These are phyloP conservation scores for Pichia sp. DNA, from an alignment of 1,139 yeast genomes.

Conservation along the genomic window DNA sequence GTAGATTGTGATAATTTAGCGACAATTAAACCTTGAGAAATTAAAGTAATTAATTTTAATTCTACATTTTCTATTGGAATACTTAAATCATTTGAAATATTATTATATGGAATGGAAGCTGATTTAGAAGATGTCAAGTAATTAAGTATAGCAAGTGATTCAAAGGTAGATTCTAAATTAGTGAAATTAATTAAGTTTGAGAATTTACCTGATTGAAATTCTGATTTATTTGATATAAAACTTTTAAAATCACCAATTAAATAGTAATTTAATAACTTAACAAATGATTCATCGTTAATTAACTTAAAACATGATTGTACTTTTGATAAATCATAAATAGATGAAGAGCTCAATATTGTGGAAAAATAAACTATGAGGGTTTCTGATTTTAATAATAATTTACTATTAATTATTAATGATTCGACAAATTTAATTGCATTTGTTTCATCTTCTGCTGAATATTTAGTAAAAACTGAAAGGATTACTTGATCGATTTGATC, in stretches of 20 bases:
- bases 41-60: constrained; percentile 24
- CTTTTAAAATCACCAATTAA: constrained; percentile 8
- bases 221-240: constrained; percentile 4
- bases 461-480: constrained; percentile 14
- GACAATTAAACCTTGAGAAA: constrained; percentile 24
- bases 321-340: constrained; percentile 18
- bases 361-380: constrained; percentile 19
- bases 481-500: constrained; percentile 11
- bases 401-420: constrained; percentile 4
- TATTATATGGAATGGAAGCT: constrained; percentile 19
- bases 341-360: constrained; percentile 16
- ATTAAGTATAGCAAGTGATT: constrained; percentile 9
- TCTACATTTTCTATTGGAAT: constrained; percentile 25
- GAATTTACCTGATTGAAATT: constrained; percentile 1
- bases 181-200: constrained; percentile 4
- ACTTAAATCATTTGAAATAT: constrained; percentile 20
- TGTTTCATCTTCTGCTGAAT: constrained; percentile 19
- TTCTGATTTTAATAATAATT: constrained; percentile 9
- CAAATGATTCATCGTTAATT: constrained; percentile 14
- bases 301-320: constrained; percentile 11
- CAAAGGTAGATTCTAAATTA: constrained; percentile 7
- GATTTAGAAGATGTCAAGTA: constrained; percentile 13
- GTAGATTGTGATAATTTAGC: constrained; percentile 29
- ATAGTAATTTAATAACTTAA: constrained; percentile 8
- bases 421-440: constrained; percentile 16